Evolutionary conservation across 1,284 basidiomycete species (phyloP).

Genomic region (Melanopsichium pennsylvanicum): DNA sequence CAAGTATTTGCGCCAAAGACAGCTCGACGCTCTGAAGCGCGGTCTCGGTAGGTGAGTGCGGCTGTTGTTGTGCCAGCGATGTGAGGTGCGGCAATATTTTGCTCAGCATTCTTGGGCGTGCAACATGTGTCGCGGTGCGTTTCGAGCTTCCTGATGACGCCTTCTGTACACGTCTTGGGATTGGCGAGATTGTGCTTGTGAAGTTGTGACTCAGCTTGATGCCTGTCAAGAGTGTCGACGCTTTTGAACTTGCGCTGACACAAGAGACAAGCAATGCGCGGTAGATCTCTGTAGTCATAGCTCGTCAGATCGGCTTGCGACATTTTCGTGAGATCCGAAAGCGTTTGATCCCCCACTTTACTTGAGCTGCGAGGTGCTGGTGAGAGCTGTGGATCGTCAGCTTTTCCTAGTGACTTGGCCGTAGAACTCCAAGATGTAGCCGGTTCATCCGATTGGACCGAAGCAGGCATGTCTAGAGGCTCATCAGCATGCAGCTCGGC

Average conservation of each 20-base stretch:
- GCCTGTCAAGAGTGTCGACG: constrained; percentile 31
- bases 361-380: too few relatives aligned
- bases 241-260: constrained; percentile 49
- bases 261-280: constrained; percentile 36
- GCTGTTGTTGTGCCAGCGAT: neutral
- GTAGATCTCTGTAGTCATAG: constrained; percentile 38
- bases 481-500: constrained; percentile 25
- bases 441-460: constrained; percentile 1
- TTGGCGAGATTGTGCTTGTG: constrained; percentile 35
- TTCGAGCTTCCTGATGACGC: constrained; percentile 21
- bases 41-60: constrained; percentile 25
- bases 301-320: constrained; percentile 4
- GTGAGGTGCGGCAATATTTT: neutral
- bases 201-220: constrained; percentile 32
- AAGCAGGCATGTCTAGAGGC: neutral
- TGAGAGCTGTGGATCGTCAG: too few relatives aligned
- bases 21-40: constrained; percentile 45
- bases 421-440: too few relatives aligned
- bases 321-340: constrained; percentile 2
- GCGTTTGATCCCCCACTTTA: too few relatives aligned
- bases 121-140: neutral
- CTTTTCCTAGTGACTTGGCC: too few relatives aligned
- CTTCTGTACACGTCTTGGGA: constrained; percentile 22
- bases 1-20: constrained; percentile 39
- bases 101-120: neutral